Evolutionary conservation across 208 protist species (phyloP).

Genomic region (Polymyxa betae): DNA sequence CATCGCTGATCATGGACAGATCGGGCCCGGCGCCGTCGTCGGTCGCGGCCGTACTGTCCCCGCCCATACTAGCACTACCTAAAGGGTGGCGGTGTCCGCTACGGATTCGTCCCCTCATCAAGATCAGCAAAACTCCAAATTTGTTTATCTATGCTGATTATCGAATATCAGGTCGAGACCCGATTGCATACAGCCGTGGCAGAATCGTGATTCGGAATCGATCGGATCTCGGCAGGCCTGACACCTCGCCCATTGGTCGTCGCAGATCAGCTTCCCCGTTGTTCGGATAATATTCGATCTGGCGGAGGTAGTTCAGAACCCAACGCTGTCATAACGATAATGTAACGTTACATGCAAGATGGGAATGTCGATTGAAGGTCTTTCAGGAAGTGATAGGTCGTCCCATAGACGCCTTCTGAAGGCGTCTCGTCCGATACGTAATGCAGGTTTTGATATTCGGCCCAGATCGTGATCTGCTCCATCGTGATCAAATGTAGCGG

Average conservation of each 20-base stretch:
- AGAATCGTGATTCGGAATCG: not conserved
- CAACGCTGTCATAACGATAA: not conserved
- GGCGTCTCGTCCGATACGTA: not conserved
- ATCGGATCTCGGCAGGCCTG: not conserved
- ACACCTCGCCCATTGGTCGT: not conserved
- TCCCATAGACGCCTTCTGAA: not conserved
- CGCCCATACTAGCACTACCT: too few species aligned
- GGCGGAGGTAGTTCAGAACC: not conserved
- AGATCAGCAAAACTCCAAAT: too few species aligned
- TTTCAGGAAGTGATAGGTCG: not conserved
- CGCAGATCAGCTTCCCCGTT: not conserved
- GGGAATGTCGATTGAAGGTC: conserved; percentile 10
- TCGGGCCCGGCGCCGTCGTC: not conserved
- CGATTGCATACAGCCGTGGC: not conserved
- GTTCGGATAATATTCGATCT: conserved; percentile 51
- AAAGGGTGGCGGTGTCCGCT: too few species aligned
- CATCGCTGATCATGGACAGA: not conserved
- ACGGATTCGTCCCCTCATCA: too few species aligned
- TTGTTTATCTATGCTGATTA: too few species aligned
- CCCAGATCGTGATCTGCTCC: not conserved
- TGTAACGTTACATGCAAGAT: not conserved
- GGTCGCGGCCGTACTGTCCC: too few species aligned
- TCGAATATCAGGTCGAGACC: too few species aligned
- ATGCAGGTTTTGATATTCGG: not conserved
- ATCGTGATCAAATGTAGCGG: not conserved